These are phyloP conservation scores for Coelastrella sp. DNA, from an alignment of 139 green algal genomes.

Conservation along the genomic window DNA sequence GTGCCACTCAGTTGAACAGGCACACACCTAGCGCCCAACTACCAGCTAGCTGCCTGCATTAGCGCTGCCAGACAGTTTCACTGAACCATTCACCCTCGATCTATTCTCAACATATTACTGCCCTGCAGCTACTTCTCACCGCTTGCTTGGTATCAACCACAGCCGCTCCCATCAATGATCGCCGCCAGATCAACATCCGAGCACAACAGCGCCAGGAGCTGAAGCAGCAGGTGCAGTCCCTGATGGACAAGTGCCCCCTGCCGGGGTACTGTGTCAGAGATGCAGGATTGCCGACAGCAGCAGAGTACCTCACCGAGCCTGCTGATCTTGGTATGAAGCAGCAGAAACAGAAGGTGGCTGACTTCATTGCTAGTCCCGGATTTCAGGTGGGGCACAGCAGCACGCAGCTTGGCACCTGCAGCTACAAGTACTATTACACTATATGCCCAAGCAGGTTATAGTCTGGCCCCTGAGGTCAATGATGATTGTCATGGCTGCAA, in stretches of 20 bases:
- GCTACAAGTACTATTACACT: too few relatives aligned
- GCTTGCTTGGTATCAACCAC: background rate
- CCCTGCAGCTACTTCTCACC: background rate
- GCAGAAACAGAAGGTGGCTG: constrained; percentile 2
- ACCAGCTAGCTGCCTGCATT: too few relatives aligned
- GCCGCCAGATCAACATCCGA: background rate
- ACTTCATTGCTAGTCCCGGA: background rate
- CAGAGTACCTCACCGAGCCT: constrained; percentile 1
- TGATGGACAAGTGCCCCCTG: constrained; percentile 13
- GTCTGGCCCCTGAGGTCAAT: background rate
- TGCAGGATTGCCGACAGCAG: background rate
- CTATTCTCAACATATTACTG: too few relatives aligned
- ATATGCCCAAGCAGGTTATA: background rate
- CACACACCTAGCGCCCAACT: too few relatives aligned
- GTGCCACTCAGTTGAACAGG: too few relatives aligned
- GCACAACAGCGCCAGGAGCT: background rate
- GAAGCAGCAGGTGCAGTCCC: constrained; percentile 15
- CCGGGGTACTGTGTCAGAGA: constrained; percentile 15
- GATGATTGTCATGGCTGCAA: too few relatives aligned
- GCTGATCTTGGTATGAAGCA: background rate
- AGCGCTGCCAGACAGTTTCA: too few relatives aligned
- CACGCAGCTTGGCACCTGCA: background rate
- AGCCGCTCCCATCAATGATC: background rate
- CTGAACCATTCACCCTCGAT: too few relatives aligned
- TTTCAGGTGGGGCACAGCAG: background rate